Percentiles rank a stretch among this genome's conserved stretches.
phyloP scores from a whole-genome alignment of 2,329 filamentous ascomycete species.

The Hypoxylon sp. region DNA sequence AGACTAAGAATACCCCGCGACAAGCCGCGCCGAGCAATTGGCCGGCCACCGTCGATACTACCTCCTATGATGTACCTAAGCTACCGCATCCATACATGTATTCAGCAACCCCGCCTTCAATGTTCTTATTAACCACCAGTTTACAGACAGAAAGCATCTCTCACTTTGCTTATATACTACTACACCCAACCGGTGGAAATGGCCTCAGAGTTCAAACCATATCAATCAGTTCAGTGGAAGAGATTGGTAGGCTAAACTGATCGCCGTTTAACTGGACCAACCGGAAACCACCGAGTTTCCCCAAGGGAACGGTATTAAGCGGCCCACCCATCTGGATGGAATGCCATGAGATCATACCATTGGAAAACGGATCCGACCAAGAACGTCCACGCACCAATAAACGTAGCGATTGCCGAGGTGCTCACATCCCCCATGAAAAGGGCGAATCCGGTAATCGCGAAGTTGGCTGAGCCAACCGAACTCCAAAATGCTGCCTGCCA shows the following conservation, averaged over 20 bases:
- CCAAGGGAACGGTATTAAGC: slow-evolving; percentile 9
- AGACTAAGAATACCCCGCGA: slow-evolving; percentile 41
- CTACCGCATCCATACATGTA: background rate
- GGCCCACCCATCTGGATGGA: slow-evolving; percentile 33
- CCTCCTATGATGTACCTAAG: background rate
- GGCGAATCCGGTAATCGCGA: slow-evolving; percentile 35
- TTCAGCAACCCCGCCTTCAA: background rate
- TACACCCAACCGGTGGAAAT: background rate
- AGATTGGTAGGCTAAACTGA: background rate
- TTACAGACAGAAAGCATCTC: background rate
- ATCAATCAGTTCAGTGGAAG: background rate
- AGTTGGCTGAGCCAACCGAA: slow-evolving; percentile 31
- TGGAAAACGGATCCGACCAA: slow-evolving; percentile 39
- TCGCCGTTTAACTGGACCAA: background rate
- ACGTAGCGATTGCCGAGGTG: slow-evolving; percentile 18
- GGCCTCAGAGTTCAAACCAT: background rate
- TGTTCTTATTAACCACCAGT: background rate
- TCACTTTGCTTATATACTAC: background rate
- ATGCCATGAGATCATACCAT: slow-evolving; percentile 47
- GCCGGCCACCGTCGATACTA: slow-evolving; percentile 30
- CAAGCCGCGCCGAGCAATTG: slow-evolving; percentile 45
- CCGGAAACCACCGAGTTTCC: background rate
- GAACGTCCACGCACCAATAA: slow-evolving; percentile 33
- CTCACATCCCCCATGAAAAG: slow-evolving; percentile 23
- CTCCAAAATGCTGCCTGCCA: slow-evolving; percentile 41